phyloP scores from a whole-genome alignment of 1,284 basidiomycete species.

The Leccinum griseonigrum region DNA sequence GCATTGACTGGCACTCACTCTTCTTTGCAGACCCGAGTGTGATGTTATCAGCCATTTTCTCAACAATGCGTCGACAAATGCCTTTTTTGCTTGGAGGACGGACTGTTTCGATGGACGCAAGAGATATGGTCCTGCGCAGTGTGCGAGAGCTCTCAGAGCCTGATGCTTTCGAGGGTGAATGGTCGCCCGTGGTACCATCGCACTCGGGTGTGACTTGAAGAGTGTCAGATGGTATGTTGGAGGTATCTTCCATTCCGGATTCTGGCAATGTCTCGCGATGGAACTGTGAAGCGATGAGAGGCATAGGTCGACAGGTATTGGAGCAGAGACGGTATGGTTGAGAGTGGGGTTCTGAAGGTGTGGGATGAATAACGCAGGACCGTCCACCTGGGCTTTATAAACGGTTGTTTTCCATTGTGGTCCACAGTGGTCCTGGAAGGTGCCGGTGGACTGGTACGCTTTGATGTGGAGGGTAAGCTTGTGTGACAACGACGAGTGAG shows the following conservation, averaged over 20 bases:
- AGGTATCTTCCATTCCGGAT: neutral
- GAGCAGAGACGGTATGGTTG: neutral
- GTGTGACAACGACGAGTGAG: neutral
- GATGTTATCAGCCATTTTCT: constrained; percentile 11
- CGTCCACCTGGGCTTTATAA: neutral
- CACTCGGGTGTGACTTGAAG: neutral
- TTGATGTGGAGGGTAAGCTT: neutral
- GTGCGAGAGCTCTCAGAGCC: neutral
- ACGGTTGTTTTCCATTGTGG: neutral
- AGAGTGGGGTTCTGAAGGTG: neutral
- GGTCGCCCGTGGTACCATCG: neutral
- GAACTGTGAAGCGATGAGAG: neutral
- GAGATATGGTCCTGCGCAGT: constrained; percentile 20
- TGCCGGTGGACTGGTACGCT: neutral
- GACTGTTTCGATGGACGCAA: constrained; percentile 19
- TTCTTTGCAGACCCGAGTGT: constrained; percentile 10
- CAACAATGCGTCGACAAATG: constrained; percentile 19
- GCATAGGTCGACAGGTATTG: neutral
- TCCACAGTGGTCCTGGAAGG: neutral
- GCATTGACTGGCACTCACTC: neutral
- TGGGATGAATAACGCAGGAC: neutral
- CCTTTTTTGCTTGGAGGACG: constrained; percentile 8
- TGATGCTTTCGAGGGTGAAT: constrained; percentile 12
- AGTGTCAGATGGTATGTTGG: neutral
- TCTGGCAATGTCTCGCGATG: neutral